phyloP scores from a whole-genome alignment of 176 grass and related monocot species.

The Leersia perrieri region DNA sequence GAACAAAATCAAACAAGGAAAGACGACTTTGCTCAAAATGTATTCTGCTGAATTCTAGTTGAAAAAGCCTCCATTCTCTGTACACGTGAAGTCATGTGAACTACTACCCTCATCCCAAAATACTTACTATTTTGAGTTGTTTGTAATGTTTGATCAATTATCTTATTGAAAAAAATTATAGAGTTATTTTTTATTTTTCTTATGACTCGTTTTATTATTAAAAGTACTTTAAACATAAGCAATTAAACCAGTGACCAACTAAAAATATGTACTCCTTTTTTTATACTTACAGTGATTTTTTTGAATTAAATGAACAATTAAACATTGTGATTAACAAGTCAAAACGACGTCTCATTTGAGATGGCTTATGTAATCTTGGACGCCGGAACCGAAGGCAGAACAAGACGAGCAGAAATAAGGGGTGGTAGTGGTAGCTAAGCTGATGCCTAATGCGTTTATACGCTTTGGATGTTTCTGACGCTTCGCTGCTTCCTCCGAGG shows the following conservation, averaged over 20 bases:
- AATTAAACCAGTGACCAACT: background rate
- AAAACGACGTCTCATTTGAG: too few relatives aligned
- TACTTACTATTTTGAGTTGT: too few relatives aligned
- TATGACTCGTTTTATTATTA: too few relatives aligned
- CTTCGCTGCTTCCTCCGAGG: slow-evolving; percentile 2
- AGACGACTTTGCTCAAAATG: background rate
- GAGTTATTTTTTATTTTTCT: too few relatives aligned
- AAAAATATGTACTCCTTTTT: background rate
- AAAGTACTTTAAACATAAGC: too few relatives aligned
- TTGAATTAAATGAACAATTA: too few relatives aligned
- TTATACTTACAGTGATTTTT: too few relatives aligned
- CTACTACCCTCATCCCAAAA: too few relatives aligned
- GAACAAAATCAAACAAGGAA: background rate
- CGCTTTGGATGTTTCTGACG: slow-evolving; percentile 25
- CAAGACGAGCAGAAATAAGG: background rate
- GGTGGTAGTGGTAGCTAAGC: slow-evolving; percentile 7
- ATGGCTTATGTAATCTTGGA: background rate
- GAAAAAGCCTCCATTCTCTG: background rate
- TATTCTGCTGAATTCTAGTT: too few relatives aligned
- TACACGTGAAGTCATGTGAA: background rate
- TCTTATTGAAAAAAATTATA: too few relatives aligned
- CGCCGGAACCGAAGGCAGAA: background rate
- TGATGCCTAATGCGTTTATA: background rate
- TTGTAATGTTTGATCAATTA: too few relatives aligned
- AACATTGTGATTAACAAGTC: too few relatives aligned